Evolutionary conservation across 2,329 filamentous ascomycete genomes (phyloP).

Genomic region (Fusarium cyanostomum): DNA sequence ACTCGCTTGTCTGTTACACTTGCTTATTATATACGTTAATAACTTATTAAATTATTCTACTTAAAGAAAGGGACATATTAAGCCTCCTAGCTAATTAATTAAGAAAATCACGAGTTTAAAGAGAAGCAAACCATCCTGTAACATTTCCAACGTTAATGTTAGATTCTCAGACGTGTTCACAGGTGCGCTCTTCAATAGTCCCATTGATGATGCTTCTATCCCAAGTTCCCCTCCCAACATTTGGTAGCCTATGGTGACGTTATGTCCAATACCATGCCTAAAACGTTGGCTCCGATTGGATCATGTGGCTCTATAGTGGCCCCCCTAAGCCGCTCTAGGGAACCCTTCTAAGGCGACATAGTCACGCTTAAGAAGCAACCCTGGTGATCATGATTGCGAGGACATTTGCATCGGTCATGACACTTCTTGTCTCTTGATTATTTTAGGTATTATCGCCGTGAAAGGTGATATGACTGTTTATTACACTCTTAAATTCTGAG

Average conservation of each 20-base stretch:
- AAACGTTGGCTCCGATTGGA: slow-evolving; percentile 19
- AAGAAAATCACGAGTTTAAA: no score
- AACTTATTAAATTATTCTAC: no score
- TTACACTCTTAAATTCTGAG: not conserved
- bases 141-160: no score
- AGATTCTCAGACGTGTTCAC: no score
- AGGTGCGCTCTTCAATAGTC: no score
- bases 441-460: not conserved
- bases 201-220: no score
- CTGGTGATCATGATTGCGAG: slow-evolving; percentile 17
- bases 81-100: no score
- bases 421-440: not conserved
- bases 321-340: slow-evolving; percentile 17
- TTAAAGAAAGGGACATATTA: no score
- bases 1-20: no score
- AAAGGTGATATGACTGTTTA: not conserved
- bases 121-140: no score
- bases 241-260: slow-evolving; percentile 23
- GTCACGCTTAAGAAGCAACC: slow-evolving; percentile 17
- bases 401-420: not conserved
- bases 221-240: not conserved
- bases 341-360: slow-evolving; percentile 12
- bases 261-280: slow-evolving; percentile 13
- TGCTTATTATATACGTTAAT: no score
- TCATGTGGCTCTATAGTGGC: slow-evolving; percentile 25